Percentiles rank a stretch among this genome's conserved stretches.
These are phyloP conservation scores for Solanum sejunctum DNA, from an alignment of 257 asterid genomes.

Conservation along the genomic window DNA sequence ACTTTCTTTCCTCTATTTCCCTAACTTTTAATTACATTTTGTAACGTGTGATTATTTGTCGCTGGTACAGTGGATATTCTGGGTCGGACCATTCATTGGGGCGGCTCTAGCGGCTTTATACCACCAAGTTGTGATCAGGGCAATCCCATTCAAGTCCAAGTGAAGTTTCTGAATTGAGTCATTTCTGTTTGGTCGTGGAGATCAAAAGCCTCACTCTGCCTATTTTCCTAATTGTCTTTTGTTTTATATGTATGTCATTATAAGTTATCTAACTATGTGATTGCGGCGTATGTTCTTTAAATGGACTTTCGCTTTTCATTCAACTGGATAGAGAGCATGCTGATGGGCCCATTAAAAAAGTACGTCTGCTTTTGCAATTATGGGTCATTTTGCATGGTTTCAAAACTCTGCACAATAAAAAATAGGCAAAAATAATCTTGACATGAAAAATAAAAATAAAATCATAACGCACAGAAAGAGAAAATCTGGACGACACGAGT, in stretches of 20 bases:
- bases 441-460: too few species aligned
- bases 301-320: background rate
- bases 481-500: too few species aligned
- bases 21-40: background rate
- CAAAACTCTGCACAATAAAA: too few species aligned
- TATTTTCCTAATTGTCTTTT: background rate
- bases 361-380: background rate
- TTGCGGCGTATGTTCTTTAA: background rate
- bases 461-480: too few species aligned
- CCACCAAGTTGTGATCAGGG: slow-evolving; percentile 26
- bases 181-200: background rate
- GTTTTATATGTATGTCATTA: background rate
- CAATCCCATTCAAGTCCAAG: slow-evolving; percentile 31
- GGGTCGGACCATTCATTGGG: slow-evolving; percentile 28
- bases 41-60: background rate
- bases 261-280: background rate
- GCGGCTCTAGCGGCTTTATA: slow-evolving; percentile 29
- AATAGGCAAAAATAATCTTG: too few species aligned
- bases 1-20: background rate
- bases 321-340: background rate
- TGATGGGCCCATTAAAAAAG: background rate
- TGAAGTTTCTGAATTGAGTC: background rate
- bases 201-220: background rate
- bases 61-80: slow-evolving; percentile 24
- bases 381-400: background rate